Conservation (phyloP, 2,329 filamentous ascomycete genomes). For the Xylariales sp. region DNA sequence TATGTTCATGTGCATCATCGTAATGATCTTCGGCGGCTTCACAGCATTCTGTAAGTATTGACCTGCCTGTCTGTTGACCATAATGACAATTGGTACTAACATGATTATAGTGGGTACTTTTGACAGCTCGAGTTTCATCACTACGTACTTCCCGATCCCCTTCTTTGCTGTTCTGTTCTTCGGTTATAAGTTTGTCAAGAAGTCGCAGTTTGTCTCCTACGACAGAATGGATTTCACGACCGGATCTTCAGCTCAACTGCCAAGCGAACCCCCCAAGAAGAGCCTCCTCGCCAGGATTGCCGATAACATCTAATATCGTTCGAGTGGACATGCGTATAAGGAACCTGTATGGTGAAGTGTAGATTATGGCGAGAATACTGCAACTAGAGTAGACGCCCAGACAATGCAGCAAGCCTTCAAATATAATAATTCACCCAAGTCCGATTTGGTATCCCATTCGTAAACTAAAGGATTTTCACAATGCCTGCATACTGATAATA, state of each 20-base stretch:
- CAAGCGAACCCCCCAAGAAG: slow-evolving; percentile 10
- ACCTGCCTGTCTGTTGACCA: background rate
- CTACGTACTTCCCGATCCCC: slow-evolving; percentile 17
- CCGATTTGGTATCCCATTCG: no score
- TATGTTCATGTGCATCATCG: slow-evolving; percentile 13
- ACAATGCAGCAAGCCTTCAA: no score
- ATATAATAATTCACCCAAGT: no score
- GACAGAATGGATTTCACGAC: slow-evolving; percentile 16
- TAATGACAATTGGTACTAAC: background rate
- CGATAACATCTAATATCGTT: slow-evolving; percentile 1
- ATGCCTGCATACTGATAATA: no score
- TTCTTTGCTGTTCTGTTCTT: slow-evolving; percentile 16
- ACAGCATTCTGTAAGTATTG: slow-evolving; percentile 11
- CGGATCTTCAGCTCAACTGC: slow-evolving; percentile 15
- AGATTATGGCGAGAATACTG: no score
- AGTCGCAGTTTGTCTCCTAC: slow-evolving; percentile 15
- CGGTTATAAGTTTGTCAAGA: slow-evolving; percentile 14
- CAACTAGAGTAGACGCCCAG: no score
- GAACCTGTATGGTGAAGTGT: no score
- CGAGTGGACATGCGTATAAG: no score
- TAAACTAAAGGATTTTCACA: no score
- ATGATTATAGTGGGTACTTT: slow-evolving; percentile 11
- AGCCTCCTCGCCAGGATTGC: background rate
- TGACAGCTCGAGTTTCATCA: slow-evolving; percentile 15
- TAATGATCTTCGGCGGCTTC: slow-evolving; percentile 19